Evolutionary conservation across 208 protist species (phyloP), one percentile per base, ranked within the genome.

Genomic region (Vickermania ingenoplastis): DNA sequence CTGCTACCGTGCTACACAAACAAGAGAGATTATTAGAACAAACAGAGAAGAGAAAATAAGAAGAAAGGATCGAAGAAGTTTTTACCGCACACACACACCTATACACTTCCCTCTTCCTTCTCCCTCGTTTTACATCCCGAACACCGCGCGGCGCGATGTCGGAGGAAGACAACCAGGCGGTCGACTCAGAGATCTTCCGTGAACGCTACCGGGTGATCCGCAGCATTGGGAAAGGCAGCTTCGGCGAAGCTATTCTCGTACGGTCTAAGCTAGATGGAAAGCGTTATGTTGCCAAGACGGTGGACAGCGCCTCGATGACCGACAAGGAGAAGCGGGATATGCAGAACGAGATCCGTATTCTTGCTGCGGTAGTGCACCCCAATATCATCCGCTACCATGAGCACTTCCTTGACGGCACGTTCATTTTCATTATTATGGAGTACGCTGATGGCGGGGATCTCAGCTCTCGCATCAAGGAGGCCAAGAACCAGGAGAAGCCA

Each of bases 351-450:
- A 95, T 97, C 57, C 77, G 81, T 51, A 96, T 97, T 69, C 77
- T 97, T 23, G 71, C 88, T 0, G 81, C 84, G 30, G 87, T 90
- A 11, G 83, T 91, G 41, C 88, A 95, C 74, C 87, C 91, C 24
- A 94, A 96, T 74, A 97, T 97, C 67, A 91, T 97, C 61, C 77
- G 87, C 54, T 97, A 96, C 57, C 72, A 88, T 22, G 80, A 91
- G 61, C 92, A 96, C 69, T 93, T 95, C 63, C 83, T 87, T 31
- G 88, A 92, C 52, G 80, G 77, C 23, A 76, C 71, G 3, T 77
- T 96, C 36, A 90, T 93, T 41, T 96, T 94, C 57, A 97, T 97
- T 63, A 82, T 90, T 17, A 95, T 97, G 86, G 89, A 97, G 68
- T 96, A 94, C 75, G 91, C 88, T 53, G 89, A 92, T 63, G 92